phyloP scores from a whole-genome alignment of 2,329 filamentous ascomycete species.

The Pseudogymnoascus sp. region DNA sequence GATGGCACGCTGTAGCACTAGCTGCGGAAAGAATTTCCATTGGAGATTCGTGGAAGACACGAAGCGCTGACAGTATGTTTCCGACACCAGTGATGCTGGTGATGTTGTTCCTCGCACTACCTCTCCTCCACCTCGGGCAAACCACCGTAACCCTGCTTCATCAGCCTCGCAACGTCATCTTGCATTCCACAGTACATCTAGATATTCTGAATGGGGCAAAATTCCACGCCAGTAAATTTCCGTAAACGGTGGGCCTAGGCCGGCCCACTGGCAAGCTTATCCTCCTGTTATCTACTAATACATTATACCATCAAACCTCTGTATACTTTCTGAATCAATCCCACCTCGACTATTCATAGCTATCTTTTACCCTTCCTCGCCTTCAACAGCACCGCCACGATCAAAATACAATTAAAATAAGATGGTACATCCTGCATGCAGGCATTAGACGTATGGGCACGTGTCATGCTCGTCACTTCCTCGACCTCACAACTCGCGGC shows the following conservation, averaged over 20 bases:
- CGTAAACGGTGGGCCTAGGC: background rate
- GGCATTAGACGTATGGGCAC: no score
- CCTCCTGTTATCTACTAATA: background rate
- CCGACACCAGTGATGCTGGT: background rate
- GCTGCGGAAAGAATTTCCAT: background rate
- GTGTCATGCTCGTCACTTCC: no score
- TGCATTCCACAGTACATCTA: background rate
- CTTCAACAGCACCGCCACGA: background rate
- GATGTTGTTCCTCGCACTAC: background rate
- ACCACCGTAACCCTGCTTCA: background rate
- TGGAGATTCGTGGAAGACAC: background rate
- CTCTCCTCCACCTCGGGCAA: background rate
- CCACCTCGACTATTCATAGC: background rate
- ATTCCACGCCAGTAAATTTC: background rate
- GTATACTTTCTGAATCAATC: background rate
- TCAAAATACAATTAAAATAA: background rate
- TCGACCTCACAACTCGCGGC: no score
- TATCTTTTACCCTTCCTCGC: background rate
- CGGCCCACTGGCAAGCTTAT: background rate
- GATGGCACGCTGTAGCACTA: background rate
- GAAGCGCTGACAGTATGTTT: background rate
- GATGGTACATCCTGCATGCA: conserved; percentile 17
- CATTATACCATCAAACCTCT: background rate
- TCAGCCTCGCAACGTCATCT: background rate
- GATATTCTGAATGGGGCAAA: background rate